Evolutionary conservation across 139 green algal genomes (phyloP), one percentile per base, ranked within the genome.

Genomic region (Chlamydomonas eustigma): DNA sequence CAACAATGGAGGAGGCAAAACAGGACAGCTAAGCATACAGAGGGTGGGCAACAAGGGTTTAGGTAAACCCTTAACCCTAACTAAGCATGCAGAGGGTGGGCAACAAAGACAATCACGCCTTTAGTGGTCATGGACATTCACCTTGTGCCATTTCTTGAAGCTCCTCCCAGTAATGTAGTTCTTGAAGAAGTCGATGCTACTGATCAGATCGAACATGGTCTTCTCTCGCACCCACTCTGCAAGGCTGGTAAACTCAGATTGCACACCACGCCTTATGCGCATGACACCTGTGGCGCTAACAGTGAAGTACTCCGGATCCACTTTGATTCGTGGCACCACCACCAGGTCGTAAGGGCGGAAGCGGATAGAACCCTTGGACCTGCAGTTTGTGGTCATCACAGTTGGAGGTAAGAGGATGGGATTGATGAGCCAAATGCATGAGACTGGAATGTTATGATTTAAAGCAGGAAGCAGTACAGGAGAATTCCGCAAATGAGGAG

Each of bases 311-410:
- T 94, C 89, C 1, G 64, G 6, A 0, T 83, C 75, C 36, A 84
- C 76, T 30, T 87, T 82, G 39, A 90, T 78, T 0, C 86, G 75
- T 3, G 68, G 63, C 2, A 91, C 86, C 4, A 94, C 89, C 34
- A 89, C 36, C 35, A 95, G 75, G 73, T 93, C 86, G 74, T 94
- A 95, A 0, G 91, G 89, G 33, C 88, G 71, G 82, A 89, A 92
- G 2, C 84, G 77, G 1, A 88, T 34, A 1, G 75, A 79, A 63
- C 79, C 81, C 24, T 81, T 78, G 18, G 84, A 80, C 66, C 83
- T 89, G 83, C 12, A 58, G 44, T n/a, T n/a, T n/a, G n/a, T n/a
- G 44, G 44, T 28, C 12, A 18, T 18, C 44, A 58, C 44, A 18
- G 44, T 12, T 28, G 44, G 12, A 58, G 44, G 44, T 12, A 58